Evolutionary conservation across 352 stramenopile species (phyloP).

Genomic region (Globisporangium recalcitrans): DNA sequence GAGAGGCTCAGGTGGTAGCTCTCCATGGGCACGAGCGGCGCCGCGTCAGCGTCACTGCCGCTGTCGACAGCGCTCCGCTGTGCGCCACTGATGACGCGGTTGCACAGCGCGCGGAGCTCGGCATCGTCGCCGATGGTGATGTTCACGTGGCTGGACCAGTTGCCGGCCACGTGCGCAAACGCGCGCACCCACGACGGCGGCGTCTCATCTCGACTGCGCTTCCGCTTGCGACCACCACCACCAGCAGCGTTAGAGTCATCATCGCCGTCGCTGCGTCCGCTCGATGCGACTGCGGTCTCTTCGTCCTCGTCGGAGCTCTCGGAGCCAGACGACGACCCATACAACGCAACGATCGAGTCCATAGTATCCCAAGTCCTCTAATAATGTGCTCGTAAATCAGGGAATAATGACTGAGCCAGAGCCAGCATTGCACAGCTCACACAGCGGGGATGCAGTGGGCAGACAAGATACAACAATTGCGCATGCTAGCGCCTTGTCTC

Average conservation of each 20-base stretch:
- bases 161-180: slow-evolving; percentile 73
- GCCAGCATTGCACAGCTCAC: too few species aligned
- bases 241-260: neutral
- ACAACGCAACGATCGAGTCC: slow-evolving; percentile 17
- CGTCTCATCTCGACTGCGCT: slow-evolving; percentile 25
- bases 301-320: slow-evolving; percentile 17
- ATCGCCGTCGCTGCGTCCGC: slow-evolving; percentile 17
- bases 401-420: neutral
- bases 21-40: slow-evolving; percentile 32
- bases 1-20: slow-evolving; percentile 69
- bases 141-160: slow-evolving; percentile 77
- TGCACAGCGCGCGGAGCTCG: slow-evolving; percentile 24
- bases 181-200: slow-evolving; percentile 40
- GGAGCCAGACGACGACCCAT: slow-evolving; percentile 15
- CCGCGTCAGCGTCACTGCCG: slow-evolving; percentile 1
- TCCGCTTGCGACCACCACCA: slow-evolving; percentile 30
- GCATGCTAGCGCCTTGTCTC: neutral
- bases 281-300: slow-evolving; percentile 11
- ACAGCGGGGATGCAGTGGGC: neutral
- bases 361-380: neutral
- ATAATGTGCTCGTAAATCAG: neutral
- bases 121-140: slow-evolving; percentile 32
- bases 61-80: slow-evolving; percentile 24
- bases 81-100: slow-evolving; percentile 24
- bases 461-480: neutral